Conservation (phyloP, 2,329 filamentous ascomycete genomes). For the Amylocarpus encephaloides region DNA sequence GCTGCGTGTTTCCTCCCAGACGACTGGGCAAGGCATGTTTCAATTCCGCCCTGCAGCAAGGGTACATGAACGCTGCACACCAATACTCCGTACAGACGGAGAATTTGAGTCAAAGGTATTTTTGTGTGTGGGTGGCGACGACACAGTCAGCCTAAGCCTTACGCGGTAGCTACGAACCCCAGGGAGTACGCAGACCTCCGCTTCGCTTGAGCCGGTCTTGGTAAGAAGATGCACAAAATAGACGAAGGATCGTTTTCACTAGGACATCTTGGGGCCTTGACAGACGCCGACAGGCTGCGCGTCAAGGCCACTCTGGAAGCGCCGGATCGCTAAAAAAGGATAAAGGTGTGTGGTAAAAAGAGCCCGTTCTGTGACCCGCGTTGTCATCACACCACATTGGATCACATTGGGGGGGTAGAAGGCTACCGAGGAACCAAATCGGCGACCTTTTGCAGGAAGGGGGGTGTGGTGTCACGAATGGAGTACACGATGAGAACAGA, state of each 20-base stretch:
- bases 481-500: background rate
- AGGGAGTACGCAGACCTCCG: background rate
- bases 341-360: too few species aligned
- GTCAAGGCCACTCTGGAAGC: conserved; percentile 2
- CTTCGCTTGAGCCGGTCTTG: background rate
- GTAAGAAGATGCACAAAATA: background rate
- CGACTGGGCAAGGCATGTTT: conserved; percentile 1
- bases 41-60: conserved; percentile 1
- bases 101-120: background rate
- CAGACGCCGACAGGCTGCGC: background rate
- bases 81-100: too few species aligned
- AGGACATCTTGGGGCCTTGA: background rate
- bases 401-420: background rate
- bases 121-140: background rate
- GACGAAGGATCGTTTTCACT: background rate
- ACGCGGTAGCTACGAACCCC: background rate
- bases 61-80: conserved; percentile 2
- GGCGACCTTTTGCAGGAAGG: too few species aligned
- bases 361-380: background rate
- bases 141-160: conserved; percentile 7
- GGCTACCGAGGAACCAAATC: background rate
- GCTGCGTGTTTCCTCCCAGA: background rate
- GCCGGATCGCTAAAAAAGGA: background rate
- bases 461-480: background rate
- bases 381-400: background rate